phyloP scores from a whole-genome alignment of 495 filamentous ascomycete genomes.

The Neurospora intermedia region DNA sequence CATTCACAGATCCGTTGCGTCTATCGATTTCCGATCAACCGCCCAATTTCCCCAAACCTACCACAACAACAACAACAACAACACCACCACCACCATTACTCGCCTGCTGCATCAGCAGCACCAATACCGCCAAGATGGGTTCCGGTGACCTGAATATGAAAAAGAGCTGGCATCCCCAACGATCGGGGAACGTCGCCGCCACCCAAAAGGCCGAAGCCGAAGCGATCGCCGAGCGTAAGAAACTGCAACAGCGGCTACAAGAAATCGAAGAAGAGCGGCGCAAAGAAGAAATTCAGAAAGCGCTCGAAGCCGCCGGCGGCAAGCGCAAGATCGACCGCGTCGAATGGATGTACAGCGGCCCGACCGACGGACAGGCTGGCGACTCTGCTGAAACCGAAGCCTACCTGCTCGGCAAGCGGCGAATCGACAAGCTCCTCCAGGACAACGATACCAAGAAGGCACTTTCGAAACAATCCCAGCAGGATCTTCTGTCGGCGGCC shows the following conservation, averaged over 20 bases:
- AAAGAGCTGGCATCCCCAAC: constrained; percentile 79
- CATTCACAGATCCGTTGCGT: background rate
- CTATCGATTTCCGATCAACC: background rate
- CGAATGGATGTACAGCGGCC: constrained; percentile 96
- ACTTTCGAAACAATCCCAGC: constrained; percentile 66
- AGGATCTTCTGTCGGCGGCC: constrained; percentile 44
- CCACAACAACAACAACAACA: background rate
- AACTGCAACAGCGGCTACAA: constrained; percentile 70
- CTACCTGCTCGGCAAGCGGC: constrained; percentile 82
- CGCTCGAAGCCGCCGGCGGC: constrained; percentile 84
- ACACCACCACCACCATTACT: background rate
- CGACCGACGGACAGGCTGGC: constrained; percentile 65
- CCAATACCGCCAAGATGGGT: constrained; percentile 53
- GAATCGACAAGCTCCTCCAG: constrained; percentile 83
- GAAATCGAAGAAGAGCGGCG: constrained; percentile 90
- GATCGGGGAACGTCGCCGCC: constrained; percentile 25
- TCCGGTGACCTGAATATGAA: constrained; percentile 82
- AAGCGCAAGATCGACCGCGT: constrained; percentile 64
- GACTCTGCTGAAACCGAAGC: constrained; percentile 90
- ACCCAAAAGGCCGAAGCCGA: constrained; percentile 55
- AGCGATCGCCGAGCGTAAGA: constrained; percentile 91
- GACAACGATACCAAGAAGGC: constrained; percentile 63
- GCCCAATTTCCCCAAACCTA: background rate
- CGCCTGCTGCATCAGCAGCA: constrained; percentile 6
- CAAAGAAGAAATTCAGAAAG: constrained; percentile 80